Percentiles rank a stretch among this genome's conserved stretches.
phyloP scores from a whole-genome alignment of 116 monocot species.

The Thalassia testudinum region DNA sequence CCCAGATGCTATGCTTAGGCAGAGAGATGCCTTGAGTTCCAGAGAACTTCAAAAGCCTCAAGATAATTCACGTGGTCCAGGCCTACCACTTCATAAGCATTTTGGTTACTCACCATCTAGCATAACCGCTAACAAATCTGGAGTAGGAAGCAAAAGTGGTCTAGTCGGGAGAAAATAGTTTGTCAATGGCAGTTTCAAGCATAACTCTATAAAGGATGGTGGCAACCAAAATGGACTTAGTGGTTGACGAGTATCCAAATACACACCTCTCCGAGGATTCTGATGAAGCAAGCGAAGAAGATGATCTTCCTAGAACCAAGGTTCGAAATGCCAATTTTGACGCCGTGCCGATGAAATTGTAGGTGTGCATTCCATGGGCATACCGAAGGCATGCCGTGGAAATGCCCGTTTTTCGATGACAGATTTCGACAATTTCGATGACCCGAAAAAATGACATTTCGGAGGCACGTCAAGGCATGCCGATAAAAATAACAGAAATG shows the following conservation, averaged over 20 bases:
- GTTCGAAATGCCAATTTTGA: too few relatives aligned
- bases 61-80: conserved; percentile 18
- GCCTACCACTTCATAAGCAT: conserved; percentile 37
- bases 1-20: conserved; percentile 26
- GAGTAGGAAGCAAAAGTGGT: conserved; percentile 44
- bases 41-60: conserved; percentile 16
- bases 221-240: conserved; percentile 25
- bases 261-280: conserved; percentile 42
- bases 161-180: conserved; percentile 38
- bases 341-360: too few relatives aligned
- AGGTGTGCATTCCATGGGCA: too few relatives aligned
- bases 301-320: conserved; percentile 25
- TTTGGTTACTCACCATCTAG: conserved; percentile 24
- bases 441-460: too few relatives aligned
- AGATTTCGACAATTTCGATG: too few relatives aligned
- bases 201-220: conserved; percentile 44
- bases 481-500: too few relatives aligned
- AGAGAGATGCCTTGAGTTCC: conserved; percentile 23
- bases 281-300: conserved; percentile 20
- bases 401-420: too few relatives aligned
- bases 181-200: conserved; percentile 40
- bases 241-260: conserved; percentile 37
- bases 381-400: too few relatives aligned
- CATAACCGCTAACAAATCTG: conserved; percentile 27
- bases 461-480: too few relatives aligned